Percentiles rank a stretch among this genome's conserved stretches.
Evolutionary conservation across 2,329 filamentous ascomycete genomes (phyloP).

Genomic region (Salinomyces thailandicus): DNA sequence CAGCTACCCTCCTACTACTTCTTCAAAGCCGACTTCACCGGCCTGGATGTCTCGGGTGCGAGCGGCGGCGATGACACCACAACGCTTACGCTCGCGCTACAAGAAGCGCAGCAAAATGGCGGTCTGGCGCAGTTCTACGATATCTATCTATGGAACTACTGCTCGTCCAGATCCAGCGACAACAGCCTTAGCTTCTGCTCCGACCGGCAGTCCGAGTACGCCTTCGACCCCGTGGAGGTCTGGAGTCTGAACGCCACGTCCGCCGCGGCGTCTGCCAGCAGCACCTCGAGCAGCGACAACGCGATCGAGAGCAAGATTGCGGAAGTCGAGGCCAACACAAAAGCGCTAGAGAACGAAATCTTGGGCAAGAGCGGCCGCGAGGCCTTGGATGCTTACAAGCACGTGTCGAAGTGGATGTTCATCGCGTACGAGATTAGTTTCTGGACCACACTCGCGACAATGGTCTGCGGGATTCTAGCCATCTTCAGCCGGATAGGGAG

Average conservation of each 20-base stretch:
- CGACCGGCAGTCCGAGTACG: slow-evolving; percentile 63
- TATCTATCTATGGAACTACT: slow-evolving; percentile 78
- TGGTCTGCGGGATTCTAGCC: slow-evolving; percentile 70
- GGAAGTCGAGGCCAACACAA: slow-evolving; percentile 43
- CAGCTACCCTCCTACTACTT: slow-evolving; percentile 45
- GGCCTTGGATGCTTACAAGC: slow-evolving; percentile 62
- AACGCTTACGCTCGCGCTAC: slow-evolving; percentile 28
- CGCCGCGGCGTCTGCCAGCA: slow-evolving; percentile 17
- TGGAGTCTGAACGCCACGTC: slow-evolving; percentile 50
- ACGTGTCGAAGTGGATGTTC: slow-evolving; percentile 71
- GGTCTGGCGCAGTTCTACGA: slow-evolving; percentile 66
- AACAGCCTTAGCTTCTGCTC: slow-evolving; percentile 53
- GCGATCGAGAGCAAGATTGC: slow-evolving; percentile 27
- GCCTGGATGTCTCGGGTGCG: slow-evolving; percentile 21
- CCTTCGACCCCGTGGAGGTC: slow-evolving; percentile 57
- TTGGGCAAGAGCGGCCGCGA: slow-evolving; percentile 58
- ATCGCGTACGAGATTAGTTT: slow-evolving; percentile 68
- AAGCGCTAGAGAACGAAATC: slow-evolving; percentile 22
- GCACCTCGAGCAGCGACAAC: slow-evolving; percentile 11
- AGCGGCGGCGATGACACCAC: slow-evolving; percentile 18
- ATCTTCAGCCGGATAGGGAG: slow-evolving; percentile 74
- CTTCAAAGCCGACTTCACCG: slow-evolving; percentile 34
- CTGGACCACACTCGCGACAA: slow-evolving; percentile 56
- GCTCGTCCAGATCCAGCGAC: slow-evolving; percentile 43
- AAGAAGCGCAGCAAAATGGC: slow-evolving; percentile 26